A percentile compares a stretch with the other conserved stretches of the same genome.
These are phyloP conservation scores for Acrocalymma vagum DNA, from an alignment of 2,329 filamentous ascomycete species.

Conservation along the genomic window DNA sequence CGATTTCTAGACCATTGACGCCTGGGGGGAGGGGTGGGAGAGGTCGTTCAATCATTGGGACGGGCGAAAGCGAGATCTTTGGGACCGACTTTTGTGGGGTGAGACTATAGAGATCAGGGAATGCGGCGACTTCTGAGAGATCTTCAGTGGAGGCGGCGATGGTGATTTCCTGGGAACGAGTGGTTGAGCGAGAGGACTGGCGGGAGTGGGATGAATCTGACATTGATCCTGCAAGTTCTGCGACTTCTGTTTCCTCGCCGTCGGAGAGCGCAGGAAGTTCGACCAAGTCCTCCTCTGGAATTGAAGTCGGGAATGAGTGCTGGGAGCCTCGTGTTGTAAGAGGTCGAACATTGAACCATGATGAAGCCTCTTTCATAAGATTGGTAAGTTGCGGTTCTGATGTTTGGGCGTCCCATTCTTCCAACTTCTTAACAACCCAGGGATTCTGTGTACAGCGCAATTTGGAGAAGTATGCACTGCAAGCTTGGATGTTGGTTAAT, in stretches of 20 bases:
- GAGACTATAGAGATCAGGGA: conserved; percentile 4
- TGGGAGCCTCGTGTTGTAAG: conserved; percentile 27
- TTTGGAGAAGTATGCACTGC: conserved; percentile 49
- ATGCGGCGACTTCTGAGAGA: neutral
- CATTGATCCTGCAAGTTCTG: conserved; percentile 21
- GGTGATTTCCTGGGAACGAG: conserved; percentile 37
- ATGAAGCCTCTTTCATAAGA: conserved; percentile 39
- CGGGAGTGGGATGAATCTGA: conserved; percentile 29
- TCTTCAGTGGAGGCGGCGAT: conserved; percentile 23
- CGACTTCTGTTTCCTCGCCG: conserved; percentile 22
- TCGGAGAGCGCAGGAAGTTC: conserved; percentile 27
- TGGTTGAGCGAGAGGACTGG: conserved; percentile 27
- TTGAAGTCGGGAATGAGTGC: conserved; percentile 24
- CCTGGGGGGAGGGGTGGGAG: conserved; percentile 32
- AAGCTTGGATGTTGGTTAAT: conserved; percentile 43
- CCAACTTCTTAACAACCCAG: conserved; percentile 43
- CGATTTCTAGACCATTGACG: conserved; percentile 7
- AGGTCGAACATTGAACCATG: conserved; percentile 41
- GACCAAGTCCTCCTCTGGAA: conserved; percentile 28
- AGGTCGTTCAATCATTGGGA: conserved; percentile 29
- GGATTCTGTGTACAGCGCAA: conserved; percentile 47
- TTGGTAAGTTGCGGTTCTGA: conserved; percentile 29
- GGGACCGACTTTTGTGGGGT: conserved; percentile 16
- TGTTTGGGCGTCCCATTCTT: conserved; percentile 37
- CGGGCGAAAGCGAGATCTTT: conserved; percentile 18